Base-by-base conservation (phyloP, 306 rosid genomes). In the Begonia masoniana region DNA sequence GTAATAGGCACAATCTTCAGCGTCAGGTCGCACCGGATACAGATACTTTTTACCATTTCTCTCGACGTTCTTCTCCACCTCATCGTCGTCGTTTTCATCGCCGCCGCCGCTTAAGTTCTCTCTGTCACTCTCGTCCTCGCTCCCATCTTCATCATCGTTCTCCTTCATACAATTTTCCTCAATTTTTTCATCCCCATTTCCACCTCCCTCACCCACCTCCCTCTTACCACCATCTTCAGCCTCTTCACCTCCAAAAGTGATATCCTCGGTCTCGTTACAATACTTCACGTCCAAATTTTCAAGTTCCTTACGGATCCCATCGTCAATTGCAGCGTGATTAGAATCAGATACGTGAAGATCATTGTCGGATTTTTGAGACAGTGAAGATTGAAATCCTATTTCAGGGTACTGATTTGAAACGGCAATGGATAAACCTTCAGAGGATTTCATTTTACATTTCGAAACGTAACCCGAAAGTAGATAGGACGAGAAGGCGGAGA, bases 11-110 rank as follows among this genome's bases (percentile, higher is more conserved):
- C 99, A 92, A 65, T 86, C 96, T 67, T 77, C 93, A 36, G 99
- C 99, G 41, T 86, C 99, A 1, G 95, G 95, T 67, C 99, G 75
- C 71, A 83, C 72, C 2, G 99, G 99, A 35, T 70, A 77, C 57
- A 74, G 84, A 10, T 64, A 70, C 41, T 23, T 67, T 46, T 39
- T 51, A 15, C 15, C 63, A 56, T 60, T 15, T 35, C 49, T 62
- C 13, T 13, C 71, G 52, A 61, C 50, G 74, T 13, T 2, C 60
- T 61, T 56, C 74, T 13, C 3, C 62, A 39, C 39, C 39, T 31
- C 55, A 67, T n/a, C 13, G 47, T 54, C 76, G 54, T 51, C 53
- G 19, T 15, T 50, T 5, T 7, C 39, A 6, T 31, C 39, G 9
- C 39, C 24, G 7, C 42, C 70, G 35, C 35, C 23, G 39, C 39